Conservation (phyloP, 768 basidiomycete genomes). For the Pleurotus tuber-regium region DNA sequence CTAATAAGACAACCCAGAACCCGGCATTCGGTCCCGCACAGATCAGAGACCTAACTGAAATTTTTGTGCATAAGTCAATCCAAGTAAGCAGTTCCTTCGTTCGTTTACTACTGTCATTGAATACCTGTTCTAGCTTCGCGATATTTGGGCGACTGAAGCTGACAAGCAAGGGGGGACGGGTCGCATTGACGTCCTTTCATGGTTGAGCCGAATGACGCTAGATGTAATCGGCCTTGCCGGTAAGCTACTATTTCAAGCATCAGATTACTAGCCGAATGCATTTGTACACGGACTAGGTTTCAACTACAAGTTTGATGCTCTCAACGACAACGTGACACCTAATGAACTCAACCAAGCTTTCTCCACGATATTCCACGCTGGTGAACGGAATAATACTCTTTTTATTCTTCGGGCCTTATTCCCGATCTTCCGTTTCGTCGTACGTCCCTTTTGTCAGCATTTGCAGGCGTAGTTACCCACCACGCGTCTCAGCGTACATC, state of each 20-base stretch:
- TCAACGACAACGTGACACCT: constrained; percentile 26
- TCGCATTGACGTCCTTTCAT: constrained; percentile 45
- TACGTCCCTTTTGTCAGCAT: constrained; percentile 17
- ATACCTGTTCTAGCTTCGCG: constrained; percentile 27
- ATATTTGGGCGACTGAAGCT: constrained; percentile 29
- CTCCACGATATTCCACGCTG: constrained; percentile 43
- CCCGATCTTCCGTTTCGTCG: constrained; percentile 37
- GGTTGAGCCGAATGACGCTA: constrained; percentile 57
- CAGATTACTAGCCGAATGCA: neutral
- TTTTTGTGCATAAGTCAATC: constrained; percentile 42
- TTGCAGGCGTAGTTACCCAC: neutral
- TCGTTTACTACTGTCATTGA: neutral
- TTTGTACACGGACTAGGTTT: no score
- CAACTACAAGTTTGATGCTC: constrained; percentile 33
- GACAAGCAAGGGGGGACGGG: constrained; percentile 13
- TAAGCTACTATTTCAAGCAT: constrained; percentile 14
- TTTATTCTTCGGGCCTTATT: constrained; percentile 31
- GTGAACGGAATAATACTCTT: constrained; percentile 32
- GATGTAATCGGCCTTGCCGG: constrained; percentile 67
- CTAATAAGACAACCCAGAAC: neutral
- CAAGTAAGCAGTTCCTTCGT: constrained; percentile 27
- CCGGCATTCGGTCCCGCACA: constrained; percentile 8
- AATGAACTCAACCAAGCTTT: constrained; percentile 57
- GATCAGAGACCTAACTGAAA: constrained; percentile 24
- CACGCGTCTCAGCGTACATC: constrained; percentile 34